Base-by-base conservation (phyloP, 139 green algal genomes). In the Picochlorum costavermella region DNA sequence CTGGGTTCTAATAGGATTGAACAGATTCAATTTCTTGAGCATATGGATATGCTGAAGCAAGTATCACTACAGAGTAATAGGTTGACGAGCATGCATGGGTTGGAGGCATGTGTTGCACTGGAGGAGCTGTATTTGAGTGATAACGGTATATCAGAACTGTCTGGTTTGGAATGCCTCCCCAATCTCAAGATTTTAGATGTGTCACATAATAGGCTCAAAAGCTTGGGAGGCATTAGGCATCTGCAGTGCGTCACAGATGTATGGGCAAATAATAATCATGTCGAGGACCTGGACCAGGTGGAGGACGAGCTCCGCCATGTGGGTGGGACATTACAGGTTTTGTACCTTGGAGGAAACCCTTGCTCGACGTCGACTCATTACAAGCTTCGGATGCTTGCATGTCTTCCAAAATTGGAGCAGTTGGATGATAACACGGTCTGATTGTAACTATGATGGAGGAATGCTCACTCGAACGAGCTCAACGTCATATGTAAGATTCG, bases 261-360 rank as follows among this genome's bases (percentile, higher is more conserved):
- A 10, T 98, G 92, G 92, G 70, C 94, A 14, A 97, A 96, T 63
- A 81, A 97, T 70, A 98, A 96, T 67, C 25, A 71, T 44, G 67
- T 95, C 5, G 36, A 69, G 13, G 69, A 73, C 4, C 57, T 96
- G 9, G 71, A 84, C 0, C 58, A 61, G 11, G 28, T 96, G 14
- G 79, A 83, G 16, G 60, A 49, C 12, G 77, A 61, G 1, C 60
- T 95, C 37, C 16, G 64, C 17, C 30, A 56, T 60, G 60, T 66
- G 10, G 23, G 10, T 61, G 17, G 30, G 25, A 85, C 68, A 36
- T 69, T 97, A 12, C 83, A 69, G 8, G 90, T 80, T 23, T 49
- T 97, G 9, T 97, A 97, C 74, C 67, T 97, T 11, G 73, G 86
- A 12, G 67, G 73, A 64, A 96, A 95, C 73, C 87, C 87, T 2